phyloP scores from a whole-genome alignment of 192 early-diverging fungal species.

The Linnemannia schmuckeri region DNA sequence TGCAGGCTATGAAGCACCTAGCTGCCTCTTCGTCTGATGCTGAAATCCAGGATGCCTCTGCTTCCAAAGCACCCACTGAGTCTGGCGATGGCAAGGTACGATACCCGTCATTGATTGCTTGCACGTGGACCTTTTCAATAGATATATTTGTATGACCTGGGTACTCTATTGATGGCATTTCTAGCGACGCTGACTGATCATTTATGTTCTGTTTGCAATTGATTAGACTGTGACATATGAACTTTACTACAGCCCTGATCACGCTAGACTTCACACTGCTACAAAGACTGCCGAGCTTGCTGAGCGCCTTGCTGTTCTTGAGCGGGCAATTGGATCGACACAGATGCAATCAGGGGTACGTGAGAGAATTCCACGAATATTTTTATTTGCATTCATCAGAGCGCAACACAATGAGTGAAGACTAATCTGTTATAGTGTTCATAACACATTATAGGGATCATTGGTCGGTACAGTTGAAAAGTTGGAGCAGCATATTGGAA shows the following conservation, averaged over 20 bases:
- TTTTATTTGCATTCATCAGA: slow-evolving; percentile 5
- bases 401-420: slow-evolving; percentile 24
- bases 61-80: slow-evolving; percentile 17
- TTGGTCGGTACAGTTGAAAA: slow-evolving; percentile 72
- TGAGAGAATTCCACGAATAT: slow-evolving; percentile 6
- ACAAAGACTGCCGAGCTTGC: slow-evolving; percentile 75
- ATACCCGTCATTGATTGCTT: neutral
- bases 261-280: slow-evolving; percentile 64
- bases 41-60: slow-evolving; percentile 14
- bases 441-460: slow-evolving; percentile 37
- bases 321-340: slow-evolving; percentile 76
- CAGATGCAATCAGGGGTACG: slow-evolving; percentile 65
- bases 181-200: neutral
- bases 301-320: slow-evolving; percentile 74
- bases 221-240: slow-evolving; percentile 77
- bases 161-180: neutral
- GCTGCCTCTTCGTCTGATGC: slow-evolving; percentile 8
- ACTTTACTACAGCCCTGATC: slow-evolving; percentile 77
- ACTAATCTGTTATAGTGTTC: neutral
- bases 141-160: neutral
- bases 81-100: slow-evolving; percentile 39
- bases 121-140: neutral
- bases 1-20: slow-evolving; percentile 64
- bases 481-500: slow-evolving; percentile 77
- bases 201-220: neutral